Evolutionary conservation across 2,329 filamentous ascomycete genomes (phyloP), one percentile per base, ranked within the genome.

Genomic region (Sporothrix mexicana): DNA sequence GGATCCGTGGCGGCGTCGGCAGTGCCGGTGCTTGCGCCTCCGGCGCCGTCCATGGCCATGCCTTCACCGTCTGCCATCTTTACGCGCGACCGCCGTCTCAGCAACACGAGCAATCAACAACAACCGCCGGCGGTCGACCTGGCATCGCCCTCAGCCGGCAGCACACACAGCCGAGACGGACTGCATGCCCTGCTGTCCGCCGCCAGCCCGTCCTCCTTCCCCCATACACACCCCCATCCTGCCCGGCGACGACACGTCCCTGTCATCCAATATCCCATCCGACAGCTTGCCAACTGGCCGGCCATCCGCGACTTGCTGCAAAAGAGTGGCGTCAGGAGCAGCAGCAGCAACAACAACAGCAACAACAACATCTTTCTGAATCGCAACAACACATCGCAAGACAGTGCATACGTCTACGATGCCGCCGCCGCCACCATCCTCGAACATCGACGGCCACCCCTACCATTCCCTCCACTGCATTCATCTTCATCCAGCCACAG

Each of bases 111-210:
- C 61, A 47, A 47, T 7, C 64, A 41, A 41, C 41, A 47, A 6
- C 64, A 41, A 41, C 41, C 55, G 10, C 3, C 36, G 6, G 69
- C 68, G n/a, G 70, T 25, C 4, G 51, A 67, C 20, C 30, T 64
- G 7, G 55, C 69, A 6, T 75, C 71, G 49, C 71, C 73, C 3
- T 66, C 73, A 10, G 67, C 64, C 1, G 69, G 43, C 36, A 74
- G 71, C 55, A 53, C 62, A 9, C 62, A 71, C 12, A 55, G 70
- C 17, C 66, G 51, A 13, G 70, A 61, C 12, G 61, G 64, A 8
- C 76, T 74, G 78, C 75, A 77, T 79, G 73, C 73, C 76, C 69
- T 76, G 74, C 25, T 72, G 72, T 55, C 49, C 71, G 73, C 72
- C 5, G 69, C 72, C 20, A 73, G 72, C 15, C 72, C 72, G 2